Evolutionary conservation across 78 protist species (phyloP).

Genomic region (Blattamonas nauphoetae): DNA sequence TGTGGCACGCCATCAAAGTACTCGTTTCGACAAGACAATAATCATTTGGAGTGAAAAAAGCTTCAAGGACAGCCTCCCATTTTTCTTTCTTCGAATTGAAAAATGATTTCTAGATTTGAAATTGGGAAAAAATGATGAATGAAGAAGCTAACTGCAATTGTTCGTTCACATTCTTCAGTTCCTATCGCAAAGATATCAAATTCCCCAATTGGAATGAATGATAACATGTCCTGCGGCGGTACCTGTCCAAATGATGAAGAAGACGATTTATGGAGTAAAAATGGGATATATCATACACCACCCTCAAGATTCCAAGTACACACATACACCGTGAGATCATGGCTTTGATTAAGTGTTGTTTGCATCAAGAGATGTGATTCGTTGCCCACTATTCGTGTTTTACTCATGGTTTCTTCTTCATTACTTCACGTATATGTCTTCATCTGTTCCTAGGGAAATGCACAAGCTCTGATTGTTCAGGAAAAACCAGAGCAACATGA

Average conservation of each 20-base stretch:
- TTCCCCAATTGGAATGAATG: neutral
- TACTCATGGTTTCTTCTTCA: too few species aligned
- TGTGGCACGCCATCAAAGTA: neutral
- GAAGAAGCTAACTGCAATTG: neutral
- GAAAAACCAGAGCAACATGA: too few species aligned
- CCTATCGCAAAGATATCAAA: neutral
- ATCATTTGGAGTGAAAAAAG: neutral
- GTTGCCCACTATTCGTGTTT: too few species aligned
- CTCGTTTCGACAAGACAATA: neutral
- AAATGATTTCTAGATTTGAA: neutral
- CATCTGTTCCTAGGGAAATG: too few species aligned
- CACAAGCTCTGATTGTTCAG: too few species aligned
- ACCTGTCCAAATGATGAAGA: neutral
- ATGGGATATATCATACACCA: too few species aligned
- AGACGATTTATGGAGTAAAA: neutral
- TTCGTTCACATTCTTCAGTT: constrained; percentile 5
- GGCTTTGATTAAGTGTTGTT: too few species aligned
- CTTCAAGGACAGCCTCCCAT: neutral
- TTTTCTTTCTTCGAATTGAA: neutral
- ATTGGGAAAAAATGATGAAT: neutral
- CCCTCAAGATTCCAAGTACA: too few species aligned
- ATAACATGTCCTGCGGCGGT: neutral
- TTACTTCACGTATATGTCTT: too few species aligned
- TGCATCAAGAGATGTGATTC: too few species aligned
- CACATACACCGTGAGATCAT: too few species aligned